Conservation (phyloP, 2,329 filamentous ascomycete genomes). For the Pseudomassariella vexata region DNA sequence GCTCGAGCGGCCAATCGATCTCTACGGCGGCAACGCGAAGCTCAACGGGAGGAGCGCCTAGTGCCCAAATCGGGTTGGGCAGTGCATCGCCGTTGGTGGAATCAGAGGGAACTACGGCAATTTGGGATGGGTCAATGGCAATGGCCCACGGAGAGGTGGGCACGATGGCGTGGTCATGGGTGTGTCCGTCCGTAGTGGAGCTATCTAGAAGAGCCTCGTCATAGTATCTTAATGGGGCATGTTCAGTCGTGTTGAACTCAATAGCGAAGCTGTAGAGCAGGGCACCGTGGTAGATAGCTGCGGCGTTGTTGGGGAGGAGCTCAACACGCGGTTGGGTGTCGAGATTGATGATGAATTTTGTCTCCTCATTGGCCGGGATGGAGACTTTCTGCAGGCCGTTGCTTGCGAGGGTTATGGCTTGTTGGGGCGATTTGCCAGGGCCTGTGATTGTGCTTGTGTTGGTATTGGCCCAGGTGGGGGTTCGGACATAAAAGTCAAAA, state of each 20-base stretch:
- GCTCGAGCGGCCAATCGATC: conserved; percentile 24
- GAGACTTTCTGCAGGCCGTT: conserved; percentile 18
- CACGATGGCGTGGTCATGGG: conserved; percentile 22
- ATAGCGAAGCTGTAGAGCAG: conserved; percentile 25
- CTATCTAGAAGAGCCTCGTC: conserved; percentile 7
- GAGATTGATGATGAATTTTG: conserved; percentile 16
- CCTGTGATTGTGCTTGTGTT: conserved; percentile 13
- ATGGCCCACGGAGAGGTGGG: conserved; percentile 22
- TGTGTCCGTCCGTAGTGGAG: conserved; percentile 18
- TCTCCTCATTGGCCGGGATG: conserved; percentile 13
- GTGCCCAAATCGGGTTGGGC: conserved; percentile 21
- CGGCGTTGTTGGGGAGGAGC: conserved; percentile 23
- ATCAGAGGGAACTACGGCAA: conserved; percentile 13
- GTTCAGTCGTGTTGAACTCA: conserved; percentile 16
- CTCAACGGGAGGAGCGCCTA: conserved; percentile 22
- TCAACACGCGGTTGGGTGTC: conserved; percentile 20
- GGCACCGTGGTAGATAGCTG: conserved; percentile 23
- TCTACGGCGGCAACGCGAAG: conserved; percentile 24
- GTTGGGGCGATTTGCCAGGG: conserved; percentile 13
- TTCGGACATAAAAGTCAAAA: conserved; percentile 26
- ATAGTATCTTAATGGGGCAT: conserved; percentile 13
- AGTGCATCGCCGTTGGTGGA: conserved; percentile 9
- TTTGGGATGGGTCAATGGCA: conserved; percentile 25
- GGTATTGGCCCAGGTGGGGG: conserved; percentile 23
- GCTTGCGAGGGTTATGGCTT: conserved; percentile 1